phyloP scores from a whole-genome alignment of 2,329 filamentous ascomycete species.

The Colletotrichum cuscutae region DNA sequence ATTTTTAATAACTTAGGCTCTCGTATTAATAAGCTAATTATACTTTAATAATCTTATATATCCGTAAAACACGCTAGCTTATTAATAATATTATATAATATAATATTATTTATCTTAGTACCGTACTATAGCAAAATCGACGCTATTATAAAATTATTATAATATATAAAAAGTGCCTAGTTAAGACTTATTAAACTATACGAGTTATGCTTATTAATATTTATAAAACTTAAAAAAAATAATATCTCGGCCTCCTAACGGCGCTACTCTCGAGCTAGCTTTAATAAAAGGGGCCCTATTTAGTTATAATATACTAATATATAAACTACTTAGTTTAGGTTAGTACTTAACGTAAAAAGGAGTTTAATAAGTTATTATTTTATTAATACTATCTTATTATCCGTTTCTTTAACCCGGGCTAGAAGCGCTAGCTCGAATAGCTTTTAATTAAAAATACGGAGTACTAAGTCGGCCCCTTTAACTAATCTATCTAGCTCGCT shows the following conservation, averaged over 20 bases:
- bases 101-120: neutral
- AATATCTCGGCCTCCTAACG: neutral
- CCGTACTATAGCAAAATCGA: neutral
- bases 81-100: neutral
- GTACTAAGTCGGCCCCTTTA: neutral
- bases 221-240: neutral
- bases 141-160: neutral
- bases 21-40: neutral
- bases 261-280: neutral
- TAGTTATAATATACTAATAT: neutral
- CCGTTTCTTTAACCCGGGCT: neutral
- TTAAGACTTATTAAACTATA: neutral
- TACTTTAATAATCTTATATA: neutral
- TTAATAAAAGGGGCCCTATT: neutral
- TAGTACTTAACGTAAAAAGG: neutral
- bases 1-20: conserved; percentile 5
- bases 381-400: neutral
- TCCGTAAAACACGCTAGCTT: neutral
- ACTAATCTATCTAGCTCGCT: neutral
- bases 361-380: neutral
- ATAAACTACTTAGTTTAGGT: neutral
- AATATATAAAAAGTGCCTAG: neutral
- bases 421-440: neutral
- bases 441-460: neutral
- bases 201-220: neutral